phyloP scores from a whole-genome alignment of 306 rosid species.

The Trifolium dubium region DNA sequence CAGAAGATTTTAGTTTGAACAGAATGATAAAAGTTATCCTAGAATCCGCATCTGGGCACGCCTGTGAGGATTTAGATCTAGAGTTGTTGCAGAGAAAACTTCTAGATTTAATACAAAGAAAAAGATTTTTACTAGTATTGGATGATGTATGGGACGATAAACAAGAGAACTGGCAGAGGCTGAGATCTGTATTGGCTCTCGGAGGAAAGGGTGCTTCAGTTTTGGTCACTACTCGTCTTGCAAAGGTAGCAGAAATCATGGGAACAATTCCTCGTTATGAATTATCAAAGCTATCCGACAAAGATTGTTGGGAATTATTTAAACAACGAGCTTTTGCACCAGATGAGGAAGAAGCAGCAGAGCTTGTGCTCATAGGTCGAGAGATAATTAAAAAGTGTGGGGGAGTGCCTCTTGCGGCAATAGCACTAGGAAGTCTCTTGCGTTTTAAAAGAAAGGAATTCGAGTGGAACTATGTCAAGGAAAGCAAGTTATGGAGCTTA shows the following conservation, averaged over 20 bases:
- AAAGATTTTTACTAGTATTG: constrained; percentile 27
- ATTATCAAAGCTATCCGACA: neutral
- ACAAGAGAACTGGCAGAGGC: neutral
- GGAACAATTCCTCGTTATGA: constrained; percentile 14
- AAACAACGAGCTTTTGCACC: constrained; percentile 7
- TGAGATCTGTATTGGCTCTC: neutral
- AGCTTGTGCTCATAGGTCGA: neutral
- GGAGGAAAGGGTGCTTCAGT: constrained; percentile 32
- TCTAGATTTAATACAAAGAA: constrained; percentile 9
- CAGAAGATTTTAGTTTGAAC: neutral
- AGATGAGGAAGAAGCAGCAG: neutral
- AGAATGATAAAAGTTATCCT: constrained; percentile 4
- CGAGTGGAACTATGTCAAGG: neutral
- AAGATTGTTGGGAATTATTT: no score
- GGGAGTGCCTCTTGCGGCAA: constrained; percentile 33
- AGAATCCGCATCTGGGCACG: neutral
- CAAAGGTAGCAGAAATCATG: constrained; percentile 19
- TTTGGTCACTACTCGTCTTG: constrained; percentile 28
- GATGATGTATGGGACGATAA: neutral
- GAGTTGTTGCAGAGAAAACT: neutral
- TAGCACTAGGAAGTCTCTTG: constrained; percentile 28
- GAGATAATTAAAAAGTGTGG: constrained; percentile 32
- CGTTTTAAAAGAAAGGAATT: constrained; percentile 23
- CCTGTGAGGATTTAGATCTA: neutral
- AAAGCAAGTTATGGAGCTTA: constrained; percentile 16